phyloP scores from a whole-genome alignment of 106 monocot genomes.

The Acanthochlamys bracteata region DNA sequence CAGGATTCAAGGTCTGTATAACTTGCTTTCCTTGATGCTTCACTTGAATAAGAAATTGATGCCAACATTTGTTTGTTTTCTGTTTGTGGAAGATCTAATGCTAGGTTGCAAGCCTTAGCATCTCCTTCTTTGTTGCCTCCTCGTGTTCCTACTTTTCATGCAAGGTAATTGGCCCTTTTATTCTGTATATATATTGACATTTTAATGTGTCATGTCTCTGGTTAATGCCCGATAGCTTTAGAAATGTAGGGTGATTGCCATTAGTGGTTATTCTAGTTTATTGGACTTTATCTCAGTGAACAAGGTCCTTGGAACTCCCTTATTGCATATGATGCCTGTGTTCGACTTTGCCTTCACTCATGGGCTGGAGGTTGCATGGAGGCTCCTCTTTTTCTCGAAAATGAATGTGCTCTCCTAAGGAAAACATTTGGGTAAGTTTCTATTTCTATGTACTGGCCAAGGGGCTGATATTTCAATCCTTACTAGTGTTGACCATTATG shows the following conservation, averaged over 20 bases:
- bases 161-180: slow-evolving; percentile 37
- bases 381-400: slow-evolving; percentile 88
- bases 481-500: too few relatives aligned
- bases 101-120: slow-evolving; percentile 24
- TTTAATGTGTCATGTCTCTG: not conserved
- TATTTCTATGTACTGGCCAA: too few relatives aligned
- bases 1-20: too few relatives aligned
- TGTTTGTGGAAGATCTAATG: slow-evolving; percentile 20
- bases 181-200: not conserved
- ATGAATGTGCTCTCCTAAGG: slow-evolving; percentile 80
- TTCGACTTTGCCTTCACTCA: slow-evolving; percentile 88
- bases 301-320: slow-evolving; percentile 91
- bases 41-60: too few relatives aligned
- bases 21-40: too few relatives aligned
- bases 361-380: slow-evolving; percentile 98
- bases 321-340: slow-evolving; percentile 95
- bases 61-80: too few relatives aligned
- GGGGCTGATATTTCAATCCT: too few relatives aligned
- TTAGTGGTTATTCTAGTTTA: not conserved
- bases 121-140: slow-evolving; percentile 50
- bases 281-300: slow-evolving; percentile 24
- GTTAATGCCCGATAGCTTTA: not conserved
- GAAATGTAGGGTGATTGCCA: too few relatives aligned
- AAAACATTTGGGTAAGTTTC: slow-evolving; percentile 69
- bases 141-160: slow-evolving; percentile 77